phyloP scores from a whole-genome alignment of 345 rosid genomes.

The Heritiera fomes region DNA sequence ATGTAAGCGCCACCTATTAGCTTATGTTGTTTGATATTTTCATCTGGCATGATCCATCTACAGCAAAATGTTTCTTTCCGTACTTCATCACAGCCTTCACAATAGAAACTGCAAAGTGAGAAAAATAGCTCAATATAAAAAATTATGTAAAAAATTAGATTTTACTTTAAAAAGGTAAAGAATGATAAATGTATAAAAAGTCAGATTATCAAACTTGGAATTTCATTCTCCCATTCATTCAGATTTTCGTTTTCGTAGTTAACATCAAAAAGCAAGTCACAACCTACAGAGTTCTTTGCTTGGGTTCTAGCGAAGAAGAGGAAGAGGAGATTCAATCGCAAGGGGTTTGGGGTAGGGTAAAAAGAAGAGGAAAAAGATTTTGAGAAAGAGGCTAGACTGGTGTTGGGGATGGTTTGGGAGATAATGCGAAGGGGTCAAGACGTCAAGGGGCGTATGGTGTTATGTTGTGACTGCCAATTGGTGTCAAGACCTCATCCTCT shows the following conservation, averaged over 20 bases:
- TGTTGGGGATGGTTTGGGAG: too few relatives aligned
- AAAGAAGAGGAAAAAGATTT: too few relatives aligned
- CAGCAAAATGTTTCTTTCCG: conserved; percentile 70
- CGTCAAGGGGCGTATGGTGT: too few relatives aligned
- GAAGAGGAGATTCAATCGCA: too few relatives aligned
- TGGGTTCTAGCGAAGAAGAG: too few relatives aligned
- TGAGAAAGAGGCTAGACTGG: too few relatives aligned
- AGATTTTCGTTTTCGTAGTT: conserved; percentile 2
- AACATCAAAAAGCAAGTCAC: background rate
- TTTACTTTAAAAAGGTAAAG: background rate
- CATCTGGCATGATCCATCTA: conserved; percentile 40
- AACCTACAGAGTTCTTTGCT: background rate
- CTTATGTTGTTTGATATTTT: too few relatives aligned
- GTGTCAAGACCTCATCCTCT: too few relatives aligned
- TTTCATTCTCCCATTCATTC: background rate
- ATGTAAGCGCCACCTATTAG: too few relatives aligned
- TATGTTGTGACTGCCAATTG: too few relatives aligned
- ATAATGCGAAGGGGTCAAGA: too few relatives aligned
- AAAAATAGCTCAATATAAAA: conserved; percentile 20
- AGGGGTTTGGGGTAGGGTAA: too few relatives aligned
- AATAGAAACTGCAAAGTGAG: conserved; percentile 71
- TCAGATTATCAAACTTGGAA: background rate
- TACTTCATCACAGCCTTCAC: conserved; percentile 77
- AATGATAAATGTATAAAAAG: background rate
- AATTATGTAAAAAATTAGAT: background rate